Evolutionary conservation across 164 flowering plant species (phyloP).

Genomic region (Houttuynia cordata): DNA sequence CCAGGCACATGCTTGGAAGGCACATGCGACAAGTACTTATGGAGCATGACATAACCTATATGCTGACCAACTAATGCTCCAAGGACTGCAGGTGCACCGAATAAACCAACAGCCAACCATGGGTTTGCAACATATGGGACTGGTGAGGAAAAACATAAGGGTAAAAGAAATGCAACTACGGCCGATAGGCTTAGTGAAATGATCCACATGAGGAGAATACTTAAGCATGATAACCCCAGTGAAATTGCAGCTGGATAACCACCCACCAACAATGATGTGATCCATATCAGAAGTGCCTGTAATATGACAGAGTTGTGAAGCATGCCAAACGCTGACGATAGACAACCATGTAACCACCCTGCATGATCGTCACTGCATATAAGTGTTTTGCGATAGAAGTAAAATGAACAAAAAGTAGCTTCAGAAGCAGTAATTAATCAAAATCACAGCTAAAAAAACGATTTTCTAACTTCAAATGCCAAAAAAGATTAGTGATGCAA

Average conservation of each 20-base stretch:
- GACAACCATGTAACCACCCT: constrained; percentile 84
- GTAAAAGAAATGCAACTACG: constrained; percentile 53
- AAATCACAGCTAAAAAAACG: no score
- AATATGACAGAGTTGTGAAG: constrained; percentile 69
- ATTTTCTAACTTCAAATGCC: no score
- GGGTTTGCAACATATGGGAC: constrained; percentile 74
- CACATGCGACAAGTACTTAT: constrained; percentile 27
- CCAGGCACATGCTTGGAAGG: constrained; percentile 28
- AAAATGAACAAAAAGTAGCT: constrained; percentile 3
- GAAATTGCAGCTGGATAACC: constrained; percentile 60
- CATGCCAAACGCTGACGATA: constrained; percentile 68
- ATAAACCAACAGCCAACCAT: constrained; percentile 69
- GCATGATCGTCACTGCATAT: constrained; percentile 5
- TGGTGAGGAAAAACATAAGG: constrained; percentile 52
- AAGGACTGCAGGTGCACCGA: constrained; percentile 79
- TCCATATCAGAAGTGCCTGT: constrained; percentile 70
- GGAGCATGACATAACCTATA: constrained; percentile 53
- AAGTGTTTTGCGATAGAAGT: background rate
- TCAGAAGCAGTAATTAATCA: background rate
- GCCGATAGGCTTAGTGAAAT: constrained; percentile 54
- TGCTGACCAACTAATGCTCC: constrained; percentile 89
- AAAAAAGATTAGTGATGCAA: no score
- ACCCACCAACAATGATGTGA: constrained; percentile 65
- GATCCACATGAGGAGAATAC: constrained; percentile 66
- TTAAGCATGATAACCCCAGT: constrained; percentile 49